Conservation (phyloP, 345 rosid species). For the Salix arbutifolia region DNA sequence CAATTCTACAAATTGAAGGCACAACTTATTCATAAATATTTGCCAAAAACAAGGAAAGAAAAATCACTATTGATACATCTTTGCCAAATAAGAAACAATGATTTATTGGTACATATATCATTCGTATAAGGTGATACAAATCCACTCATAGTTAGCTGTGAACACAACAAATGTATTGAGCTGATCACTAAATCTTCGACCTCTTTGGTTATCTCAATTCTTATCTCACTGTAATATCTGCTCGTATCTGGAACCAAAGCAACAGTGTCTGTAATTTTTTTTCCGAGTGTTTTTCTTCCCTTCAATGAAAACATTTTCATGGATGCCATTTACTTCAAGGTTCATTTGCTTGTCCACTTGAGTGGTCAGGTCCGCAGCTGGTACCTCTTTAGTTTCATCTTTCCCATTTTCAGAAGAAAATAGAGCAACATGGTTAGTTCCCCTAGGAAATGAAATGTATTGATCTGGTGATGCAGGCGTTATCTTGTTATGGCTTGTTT, state of each 20-base stretch:
- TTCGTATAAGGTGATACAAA: background rate
- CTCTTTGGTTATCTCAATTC: background rate
- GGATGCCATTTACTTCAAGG: slow-evolving; percentile 6
- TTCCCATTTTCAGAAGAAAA: slow-evolving; percentile 3
- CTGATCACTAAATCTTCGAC: background rate
- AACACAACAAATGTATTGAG: background rate
- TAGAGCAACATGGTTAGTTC: slow-evolving; percentile 20
- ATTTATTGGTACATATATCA: background rate
- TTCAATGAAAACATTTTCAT: slow-evolving; percentile 10
- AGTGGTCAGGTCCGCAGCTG: slow-evolving; percentile 1
- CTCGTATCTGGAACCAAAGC: slow-evolving; percentile 24
- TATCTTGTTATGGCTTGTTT: slow-evolving; percentile 53
- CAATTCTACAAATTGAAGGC: background rate
- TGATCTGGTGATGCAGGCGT: slow-evolving; percentile 51
- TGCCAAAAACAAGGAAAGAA: background rate
- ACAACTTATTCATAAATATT: background rate
- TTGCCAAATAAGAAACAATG: background rate
- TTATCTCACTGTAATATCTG: background rate
- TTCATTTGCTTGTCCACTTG: slow-evolving; percentile 4
- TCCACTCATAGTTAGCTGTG: background rate
- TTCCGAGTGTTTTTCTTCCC: slow-evolving; percentile 10
- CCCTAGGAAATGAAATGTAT: slow-evolving; percentile 8
- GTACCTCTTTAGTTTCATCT: background rate
- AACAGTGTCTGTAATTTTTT: slow-evolving; percentile 31
- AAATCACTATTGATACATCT: background rate